phyloP scores from a whole-genome alignment of 2,329 filamentous ascomycete genomes.

The Fusarium guadeloupense region DNA sequence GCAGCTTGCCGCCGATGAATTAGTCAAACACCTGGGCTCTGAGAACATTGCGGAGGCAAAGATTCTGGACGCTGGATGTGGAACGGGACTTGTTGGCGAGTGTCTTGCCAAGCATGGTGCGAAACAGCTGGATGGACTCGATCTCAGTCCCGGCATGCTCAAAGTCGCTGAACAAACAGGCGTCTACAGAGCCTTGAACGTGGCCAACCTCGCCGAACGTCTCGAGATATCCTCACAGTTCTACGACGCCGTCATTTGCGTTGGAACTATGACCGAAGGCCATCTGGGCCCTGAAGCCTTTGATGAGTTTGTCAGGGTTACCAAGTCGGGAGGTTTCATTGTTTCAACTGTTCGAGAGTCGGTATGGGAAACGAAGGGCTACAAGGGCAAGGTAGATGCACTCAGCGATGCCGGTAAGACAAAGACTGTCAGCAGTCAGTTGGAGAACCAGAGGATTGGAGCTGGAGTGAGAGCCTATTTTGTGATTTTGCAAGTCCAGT shows the following conservation, averaged over 20 bases:
- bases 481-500: constrained; percentile 5
- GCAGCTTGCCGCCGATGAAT: constrained; percentile 43
- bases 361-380: constrained; percentile 57
- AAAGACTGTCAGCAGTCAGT: neutral
- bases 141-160: constrained; percentile 60
- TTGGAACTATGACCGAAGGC: constrained; percentile 61
- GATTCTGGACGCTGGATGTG: constrained; percentile 62
- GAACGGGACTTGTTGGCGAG: constrained; percentile 59
- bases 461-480: constrained; percentile 19
- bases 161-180: constrained; percentile 54
- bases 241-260: constrained; percentile 60
- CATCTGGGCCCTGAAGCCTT: constrained; percentile 59
- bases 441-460: constrained; percentile 10
- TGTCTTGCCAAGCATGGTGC: constrained; percentile 52
- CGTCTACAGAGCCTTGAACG: constrained; percentile 53
- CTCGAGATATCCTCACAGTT: constrained; percentile 48
- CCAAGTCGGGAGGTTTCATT: constrained; percentile 54
- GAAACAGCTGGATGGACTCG: constrained; percentile 56
- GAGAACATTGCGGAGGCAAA: neutral
- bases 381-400: constrained; percentile 52
- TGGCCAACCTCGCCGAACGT: constrained; percentile 54
- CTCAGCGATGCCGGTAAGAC: neutral
- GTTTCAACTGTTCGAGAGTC: constrained; percentile 58
- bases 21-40: constrained; percentile 37
- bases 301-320: constrained; percentile 56